phyloP scores from a whole-genome alignment of 441 rosid species.

The Gossypium trilobum region DNA sequence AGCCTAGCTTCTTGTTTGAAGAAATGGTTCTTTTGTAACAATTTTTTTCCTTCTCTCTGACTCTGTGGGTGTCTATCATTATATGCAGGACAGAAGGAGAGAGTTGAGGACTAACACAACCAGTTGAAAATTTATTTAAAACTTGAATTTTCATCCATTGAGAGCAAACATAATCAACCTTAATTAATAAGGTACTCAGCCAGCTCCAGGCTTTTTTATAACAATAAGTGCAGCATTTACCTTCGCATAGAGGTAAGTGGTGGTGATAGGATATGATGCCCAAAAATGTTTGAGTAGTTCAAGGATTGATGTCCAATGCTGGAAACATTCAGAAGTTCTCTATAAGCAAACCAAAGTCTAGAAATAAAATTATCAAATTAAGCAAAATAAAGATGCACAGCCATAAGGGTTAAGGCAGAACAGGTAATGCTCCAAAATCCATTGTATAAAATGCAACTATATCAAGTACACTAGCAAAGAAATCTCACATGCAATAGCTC shows the following conservation, averaged over 20 bases:
- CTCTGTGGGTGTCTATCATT: not conserved
- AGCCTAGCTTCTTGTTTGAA: not conserved
- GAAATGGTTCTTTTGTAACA: not conserved
- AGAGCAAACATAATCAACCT: not conserved
- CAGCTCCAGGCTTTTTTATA: not conserved
- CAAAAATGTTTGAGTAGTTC: slow-evolving; percentile 78
- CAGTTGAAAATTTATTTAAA: not conserved
- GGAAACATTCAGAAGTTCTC: slow-evolving; percentile 22
- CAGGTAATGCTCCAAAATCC: not conserved
- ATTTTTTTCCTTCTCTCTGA: not conserved
- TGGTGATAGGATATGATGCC: slow-evolving; percentile 91
- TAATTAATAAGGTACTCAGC: not conserved
- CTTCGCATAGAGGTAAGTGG: slow-evolving; percentile 60
- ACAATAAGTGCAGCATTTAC: slow-evolving; percentile 26
- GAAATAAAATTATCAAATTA: slow-evolving; percentile 8
- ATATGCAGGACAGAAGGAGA: not conserved
- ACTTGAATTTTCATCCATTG: not conserved
- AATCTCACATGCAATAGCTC: slow-evolving; percentile 69
- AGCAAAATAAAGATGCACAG: slow-evolving; percentile 1
- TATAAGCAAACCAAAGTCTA: slow-evolving; percentile 21
- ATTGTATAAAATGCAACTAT: not conserved
- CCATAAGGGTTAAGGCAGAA: not conserved
- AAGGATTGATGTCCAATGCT: slow-evolving; percentile 75
- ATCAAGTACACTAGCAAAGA: not conserved
- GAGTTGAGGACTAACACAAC: not conserved